phyloP scores from a whole-genome alignment of 768 basidiomycete species.

The Lentinus tigrinus region DNA sequence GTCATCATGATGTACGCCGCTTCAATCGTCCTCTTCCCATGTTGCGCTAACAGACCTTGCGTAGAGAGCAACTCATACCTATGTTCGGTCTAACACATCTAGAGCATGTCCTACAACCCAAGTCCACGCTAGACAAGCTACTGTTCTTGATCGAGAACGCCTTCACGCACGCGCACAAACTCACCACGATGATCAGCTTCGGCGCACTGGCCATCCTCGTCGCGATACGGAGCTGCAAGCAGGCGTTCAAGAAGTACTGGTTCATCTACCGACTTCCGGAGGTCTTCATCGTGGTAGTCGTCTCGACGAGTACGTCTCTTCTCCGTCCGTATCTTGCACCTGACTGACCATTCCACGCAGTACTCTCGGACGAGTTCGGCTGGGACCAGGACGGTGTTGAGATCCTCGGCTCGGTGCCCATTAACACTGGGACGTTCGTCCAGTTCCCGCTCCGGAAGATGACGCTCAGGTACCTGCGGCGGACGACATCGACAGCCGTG shows the following conservation, averaged over 20 bases:
- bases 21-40: too few species aligned
- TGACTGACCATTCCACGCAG: constrained; percentile 37
- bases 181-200: constrained; percentile 76
- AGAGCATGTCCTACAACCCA: constrained; percentile 52
- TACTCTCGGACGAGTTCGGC: constrained; percentile 60
- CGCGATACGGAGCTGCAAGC: constrained; percentile 55
- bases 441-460: constrained; percentile 66
- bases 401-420: constrained; percentile 77
- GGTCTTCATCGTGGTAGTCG: constrained; percentile 82
- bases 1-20: constrained; percentile 73
- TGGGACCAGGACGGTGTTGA: constrained; percentile 83
- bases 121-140: constrained; percentile 75
- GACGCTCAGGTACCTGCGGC: constrained; percentile 63
- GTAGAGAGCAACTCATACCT: constrained; percentile 82
- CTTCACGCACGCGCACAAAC: constrained; percentile 53
- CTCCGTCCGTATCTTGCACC: neutral
- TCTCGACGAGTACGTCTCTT: constrained; percentile 54
- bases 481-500: constrained; percentile 86
- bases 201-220: constrained; percentile 68
- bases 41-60: neutral
- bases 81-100: constrained; percentile 80
- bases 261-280: constrained; percentile 85
- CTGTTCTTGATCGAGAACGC: constrained; percentile 67
- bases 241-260: constrained; percentile 56
- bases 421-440: constrained; percentile 66